A percentile compares a stretch with the other conserved stretches of the same genome.
phyloP scores from a whole-genome alignment of 2,329 filamentous ascomycete genomes.

The Neonectria coccinea region DNA sequence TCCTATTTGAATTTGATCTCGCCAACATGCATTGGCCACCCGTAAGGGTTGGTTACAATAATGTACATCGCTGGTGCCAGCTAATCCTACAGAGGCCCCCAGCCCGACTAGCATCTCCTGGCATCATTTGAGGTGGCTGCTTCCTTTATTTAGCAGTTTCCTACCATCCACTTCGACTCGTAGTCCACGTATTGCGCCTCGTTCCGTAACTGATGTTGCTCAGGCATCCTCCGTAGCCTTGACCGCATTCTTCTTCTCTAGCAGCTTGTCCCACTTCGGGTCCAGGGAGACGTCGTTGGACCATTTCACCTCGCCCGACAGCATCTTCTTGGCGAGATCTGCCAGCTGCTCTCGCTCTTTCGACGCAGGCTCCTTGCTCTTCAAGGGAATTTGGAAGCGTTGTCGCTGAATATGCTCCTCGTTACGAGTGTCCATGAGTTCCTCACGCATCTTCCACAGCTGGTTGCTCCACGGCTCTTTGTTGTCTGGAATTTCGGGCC shows the following conservation, averaged over 20 bases:
- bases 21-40: slow-evolving; percentile 38
- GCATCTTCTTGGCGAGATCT: slow-evolving; percentile 71
- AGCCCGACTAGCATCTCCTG: slow-evolving; percentile 24
- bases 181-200: slow-evolving; percentile 25
- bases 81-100: slow-evolving; percentile 45
- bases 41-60: slow-evolving; percentile 46
- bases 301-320: slow-evolving; percentile 73
- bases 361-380: slow-evolving; percentile 56
- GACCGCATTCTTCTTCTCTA: slow-evolving; percentile 42
- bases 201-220: slow-evolving; percentile 14
- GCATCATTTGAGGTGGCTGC: slow-evolving; percentile 29
- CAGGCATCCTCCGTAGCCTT: slow-evolving; percentile 40
- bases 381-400: slow-evolving; percentile 52
- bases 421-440: slow-evolving; percentile 58
- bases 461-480: slow-evolving; percentile 73
- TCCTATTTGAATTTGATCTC: slow-evolving; percentile 40
- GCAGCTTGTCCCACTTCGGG: slow-evolving; percentile 57
- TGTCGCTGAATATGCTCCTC: slow-evolving; percentile 49
- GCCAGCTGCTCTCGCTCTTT: slow-evolving; percentile 64
- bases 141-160: slow-evolving; percentile 41
- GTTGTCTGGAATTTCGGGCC: slow-evolving; percentile 78
- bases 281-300: slow-evolving; percentile 59
- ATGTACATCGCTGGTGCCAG: slow-evolving; percentile 48
- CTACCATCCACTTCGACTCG: slow-evolving; percentile 19
- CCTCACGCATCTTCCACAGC: slow-evolving; percentile 65